phyloP scores from a whole-genome alignment of 1,284 basidiomycete genomes.

The Gomphus sp. region DNA sequence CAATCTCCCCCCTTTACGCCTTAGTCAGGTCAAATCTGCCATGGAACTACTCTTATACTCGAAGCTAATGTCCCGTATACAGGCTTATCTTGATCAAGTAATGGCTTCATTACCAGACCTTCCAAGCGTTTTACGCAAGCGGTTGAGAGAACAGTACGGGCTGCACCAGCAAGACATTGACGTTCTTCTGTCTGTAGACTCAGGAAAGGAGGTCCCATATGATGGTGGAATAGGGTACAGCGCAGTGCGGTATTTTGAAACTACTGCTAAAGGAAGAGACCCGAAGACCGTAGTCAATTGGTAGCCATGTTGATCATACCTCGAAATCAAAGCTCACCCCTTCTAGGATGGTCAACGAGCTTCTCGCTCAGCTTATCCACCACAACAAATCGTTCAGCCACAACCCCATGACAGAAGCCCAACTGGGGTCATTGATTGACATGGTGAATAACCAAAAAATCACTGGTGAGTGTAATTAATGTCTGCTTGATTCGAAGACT shows the following conservation, averaged over 20 bases:
- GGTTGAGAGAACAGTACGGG: slow-evolving; percentile 46
- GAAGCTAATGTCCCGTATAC: not conserved
- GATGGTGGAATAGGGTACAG: slow-evolving; percentile 47
- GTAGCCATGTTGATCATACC: slow-evolving; percentile 31
- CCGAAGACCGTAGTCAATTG: slow-evolving; percentile 78
- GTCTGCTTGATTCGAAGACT: slow-evolving; percentile 3
- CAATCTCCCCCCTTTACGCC: slow-evolving; percentile 72
- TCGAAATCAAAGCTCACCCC: slow-evolving; percentile 2
- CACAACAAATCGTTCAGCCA: slow-evolving; percentile 51
- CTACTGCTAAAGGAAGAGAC: slow-evolving; percentile 46
- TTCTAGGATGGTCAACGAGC: slow-evolving; percentile 77
- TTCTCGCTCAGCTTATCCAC: slow-evolving; percentile 67
- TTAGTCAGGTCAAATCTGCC: slow-evolving; percentile 44
- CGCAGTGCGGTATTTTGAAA: slow-evolving; percentile 71
- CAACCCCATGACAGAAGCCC: slow-evolving; percentile 48
- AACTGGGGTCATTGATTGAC: slow-evolving; percentile 73
- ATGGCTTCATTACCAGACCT: slow-evolving; percentile 66
- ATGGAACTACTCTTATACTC: not conserved
- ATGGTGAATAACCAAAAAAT: slow-evolving; percentile 59
- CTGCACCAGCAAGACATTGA: slow-evolving; percentile 62
- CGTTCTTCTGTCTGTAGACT: slow-evolving; percentile 69
- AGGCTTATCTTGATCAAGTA: slow-evolving; percentile 57
- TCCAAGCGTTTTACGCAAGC: slow-evolving; percentile 54
- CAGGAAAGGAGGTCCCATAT: slow-evolving; percentile 47
- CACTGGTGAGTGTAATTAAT: slow-evolving; percentile 41